Base-by-base conservation (phyloP, 73 alveolate genomes). In the Paramecium octaurelia region DNA sequence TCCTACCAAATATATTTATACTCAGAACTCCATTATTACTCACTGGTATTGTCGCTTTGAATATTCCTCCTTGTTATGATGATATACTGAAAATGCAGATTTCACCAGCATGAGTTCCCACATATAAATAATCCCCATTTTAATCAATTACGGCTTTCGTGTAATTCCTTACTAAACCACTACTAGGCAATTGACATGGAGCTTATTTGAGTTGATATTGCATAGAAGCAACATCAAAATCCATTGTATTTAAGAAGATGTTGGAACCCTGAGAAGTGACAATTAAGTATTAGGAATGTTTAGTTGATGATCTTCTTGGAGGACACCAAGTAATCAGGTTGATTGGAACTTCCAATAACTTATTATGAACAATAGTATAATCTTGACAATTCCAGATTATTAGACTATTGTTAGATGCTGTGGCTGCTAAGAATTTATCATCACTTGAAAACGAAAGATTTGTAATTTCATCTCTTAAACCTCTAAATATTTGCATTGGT, bases 91-190 rank as follows among this genome's bases (percentile, higher is more conserved):
- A 73, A 34, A 73, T 73, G 35, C 87, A 73, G 5, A 73, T 92
- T 95, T 97, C 99, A 6, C 99, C 99, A 5, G 97, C 98, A 84
- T 88, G 92, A 5, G 98, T 96, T 8, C 99, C 99, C 34, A 95
- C 94, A 80, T 93, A 89, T 64, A 97, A 75, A 59, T 91, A 85
- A 88, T 96, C 97, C 80, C 97, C 97, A 50, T 93, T 94, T 75
- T 34, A 59, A 68, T 94, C 97, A 84, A 94, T 92, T 44, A 92
- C 92, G 5, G 95, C 95, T 59, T 95, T 95, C 14, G 99, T 96
- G 84, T 96, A 97, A 92, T 93, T 95, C 64, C 99, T 88, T 18
- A 92, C 89, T 58, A 97, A 92, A 12, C 99, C 99, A 60, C 98
- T 95, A 69, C 95, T 92, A 16, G 99, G 99, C 24, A 95, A 95